phyloP scores from a whole-genome alignment of 371 early-diverging fungal genomes.

The Synchytrium microbalum region DNA sequence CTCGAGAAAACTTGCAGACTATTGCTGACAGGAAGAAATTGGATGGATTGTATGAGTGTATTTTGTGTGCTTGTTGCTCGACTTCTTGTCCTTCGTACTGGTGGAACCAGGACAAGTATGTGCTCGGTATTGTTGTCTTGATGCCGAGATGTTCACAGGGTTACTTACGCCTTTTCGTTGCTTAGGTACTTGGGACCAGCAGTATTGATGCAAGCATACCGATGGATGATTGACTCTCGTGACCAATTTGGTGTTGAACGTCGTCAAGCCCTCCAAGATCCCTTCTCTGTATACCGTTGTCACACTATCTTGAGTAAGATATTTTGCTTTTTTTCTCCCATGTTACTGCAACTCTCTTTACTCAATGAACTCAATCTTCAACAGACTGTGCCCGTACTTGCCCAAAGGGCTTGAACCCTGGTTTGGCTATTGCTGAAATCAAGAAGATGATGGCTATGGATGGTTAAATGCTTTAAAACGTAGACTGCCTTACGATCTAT shows the following conservation, averaged over 20 bases:
- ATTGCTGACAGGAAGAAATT: slow-evolving; percentile 92
- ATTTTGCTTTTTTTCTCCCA: slow-evolving; percentile 6
- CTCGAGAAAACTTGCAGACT: slow-evolving; percentile 81
- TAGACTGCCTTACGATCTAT: too few relatives aligned
- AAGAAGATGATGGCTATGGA: slow-evolving; percentile 87
- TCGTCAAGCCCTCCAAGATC: slow-evolving; percentile 82
- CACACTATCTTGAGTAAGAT: slow-evolving; percentile 92
- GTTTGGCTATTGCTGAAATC: slow-evolving; percentile 86
- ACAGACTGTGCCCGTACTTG: slow-evolving; percentile 86
- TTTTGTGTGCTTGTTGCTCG: slow-evolving; percentile 95
- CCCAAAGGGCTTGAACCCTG: slow-evolving; percentile 94
- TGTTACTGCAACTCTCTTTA: background rate
- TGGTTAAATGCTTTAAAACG: slow-evolving; percentile 8
- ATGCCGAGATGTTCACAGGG: background rate
- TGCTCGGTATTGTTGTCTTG: background rate
- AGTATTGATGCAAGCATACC: slow-evolving; percentile 92
- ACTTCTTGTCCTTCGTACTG: slow-evolving; percentile 95
- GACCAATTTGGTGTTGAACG: slow-evolving; percentile 88
- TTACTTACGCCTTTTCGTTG: background rate
- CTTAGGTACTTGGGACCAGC: slow-evolving; percentile 89
- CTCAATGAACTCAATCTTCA: slow-evolving; percentile 1
- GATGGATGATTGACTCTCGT: slow-evolving; percentile 96
- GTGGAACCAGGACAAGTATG: slow-evolving; percentile 68
- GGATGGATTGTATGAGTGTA: slow-evolving; percentile 96
- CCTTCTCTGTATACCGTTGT: slow-evolving; percentile 94